Evolutionary conservation across 805 yeast genomes (phyloP).

Genomic region (Pichia deserticola): DNA sequence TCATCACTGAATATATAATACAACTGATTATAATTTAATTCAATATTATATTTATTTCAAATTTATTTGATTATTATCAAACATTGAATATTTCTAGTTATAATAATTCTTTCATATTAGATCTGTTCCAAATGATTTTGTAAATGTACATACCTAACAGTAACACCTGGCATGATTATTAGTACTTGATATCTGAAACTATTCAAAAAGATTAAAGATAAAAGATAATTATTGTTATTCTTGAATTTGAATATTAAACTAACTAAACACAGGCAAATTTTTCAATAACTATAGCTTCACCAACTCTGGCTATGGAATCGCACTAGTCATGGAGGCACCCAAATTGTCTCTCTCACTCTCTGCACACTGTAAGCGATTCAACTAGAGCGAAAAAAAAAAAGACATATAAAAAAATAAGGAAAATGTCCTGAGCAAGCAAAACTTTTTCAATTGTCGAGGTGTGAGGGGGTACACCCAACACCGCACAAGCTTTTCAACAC

Average conservation of each 20-base stretch:
- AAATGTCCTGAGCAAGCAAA: neutral
- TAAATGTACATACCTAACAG: constrained; percentile 77
- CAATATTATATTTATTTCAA: too few relatives aligned
- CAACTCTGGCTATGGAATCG: neutral
- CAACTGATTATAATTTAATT: too few relatives aligned
- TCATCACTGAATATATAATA: too few relatives aligned
- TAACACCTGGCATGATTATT: constrained; percentile 83
- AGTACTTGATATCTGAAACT: constrained; percentile 1
- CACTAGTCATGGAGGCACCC: too few relatives aligned
- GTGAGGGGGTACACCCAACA: constrained; percentile 1
- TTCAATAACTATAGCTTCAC: neutral
- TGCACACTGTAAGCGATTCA: too few relatives aligned
- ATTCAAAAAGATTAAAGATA: neutral
- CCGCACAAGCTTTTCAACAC: neutral
- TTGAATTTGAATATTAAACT: too few relatives aligned
- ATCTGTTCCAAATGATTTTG: too few relatives aligned
- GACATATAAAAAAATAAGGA: neutral
- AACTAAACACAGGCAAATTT: neutral
- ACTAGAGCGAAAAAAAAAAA: neutral
- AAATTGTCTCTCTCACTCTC: too few relatives aligned
- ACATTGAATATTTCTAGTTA: too few relatives aligned
- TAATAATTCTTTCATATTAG: too few relatives aligned
- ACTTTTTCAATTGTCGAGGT: neutral
- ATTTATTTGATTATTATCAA: too few relatives aligned
- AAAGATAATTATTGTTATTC: too few relatives aligned